Base-by-base conservation (phyloP, 768 basidiomycete genomes). In the Calocera viscosa region DNA sequence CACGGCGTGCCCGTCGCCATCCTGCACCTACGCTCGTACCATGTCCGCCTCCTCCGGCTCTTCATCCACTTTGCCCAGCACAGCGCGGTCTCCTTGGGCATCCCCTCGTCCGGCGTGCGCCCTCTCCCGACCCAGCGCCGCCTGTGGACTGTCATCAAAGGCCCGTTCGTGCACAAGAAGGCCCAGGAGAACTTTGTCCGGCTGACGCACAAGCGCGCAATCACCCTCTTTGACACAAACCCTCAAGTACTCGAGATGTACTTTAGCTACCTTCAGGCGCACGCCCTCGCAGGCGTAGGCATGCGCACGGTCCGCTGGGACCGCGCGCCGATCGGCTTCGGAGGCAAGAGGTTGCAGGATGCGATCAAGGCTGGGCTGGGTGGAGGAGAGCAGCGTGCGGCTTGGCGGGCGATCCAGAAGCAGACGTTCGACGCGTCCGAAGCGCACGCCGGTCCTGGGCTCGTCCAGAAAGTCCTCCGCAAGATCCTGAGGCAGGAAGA, bases 121-220 rank as follows among this genome's bases (percentile, higher is more conserved):
- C 76, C 78, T 2, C 83, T 95, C 0, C 93, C 92, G 0, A 90
- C 83, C 1, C 80, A 86, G 70, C 87, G 90, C 49, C 80, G 82
- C 2, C 78, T 96, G 11, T 91, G 90, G 86, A 96, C 95, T 0
- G 94, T 96, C 19, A 81, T 82, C 10, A 84, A 87, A 38, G 83
- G 85, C 2, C 94, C 95, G 11, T 98, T 98, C 74, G 86, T 84
- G 3, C 88, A 94, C 76, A 98, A 98, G 74, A 96, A 95, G 77
- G 79, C 83, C 19, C 94, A 97, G 76, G 94, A 98, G 79, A 98
- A 97, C 77, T 98, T 95, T 75, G 88, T 93, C 75, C 80, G 91
- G 30, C 83, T 80, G 72, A 86, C 87, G 65, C 89, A 94, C 73
- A 90, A 89, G 73, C 83, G 94, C 12, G 83, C 83, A 40, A 85